Evolutionary conservation across 192 early-diverging fungal genomes (phyloP), one percentile per base, ranked within the genome.

Genomic region (Kappamyces sp.): DNA sequence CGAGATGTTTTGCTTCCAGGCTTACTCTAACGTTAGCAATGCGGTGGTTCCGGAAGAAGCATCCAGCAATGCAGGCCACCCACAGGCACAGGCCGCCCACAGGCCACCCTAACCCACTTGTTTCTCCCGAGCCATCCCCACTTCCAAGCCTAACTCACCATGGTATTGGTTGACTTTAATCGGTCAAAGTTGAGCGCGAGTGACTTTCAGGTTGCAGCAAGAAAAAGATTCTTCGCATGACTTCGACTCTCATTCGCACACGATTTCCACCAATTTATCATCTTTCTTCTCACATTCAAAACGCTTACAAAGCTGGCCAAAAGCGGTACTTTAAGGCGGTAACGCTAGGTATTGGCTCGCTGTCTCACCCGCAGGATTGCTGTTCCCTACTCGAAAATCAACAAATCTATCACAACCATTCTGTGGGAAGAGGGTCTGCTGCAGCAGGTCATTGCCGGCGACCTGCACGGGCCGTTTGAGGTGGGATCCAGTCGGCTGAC

Each of bases 371-470:
- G 82, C 47, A 74, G 78, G 30, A 91, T 93, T 54, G 89, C 89
- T 32, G 84, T 98, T 41, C 93, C 93, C 4, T 83, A 91, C 62
- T 86, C 86, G 39, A 91, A 90, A 45, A 83, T 88, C 71, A 96
- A 95, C 76, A 66, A 85, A 5, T 80, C 90, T 1, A 86, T 98
- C 5, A 72, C 79, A 50, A 85, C 84, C 12, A 88, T 96, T 41
- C 85, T 98, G 29, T 93, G 91, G 75, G 78, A 83, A 55, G 89
- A 96, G 69, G 95, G 95, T 6, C 91, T 98, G 68, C 73, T 98
- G 33, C 76, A 87, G 8, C 72, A 84, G 4, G 82, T 96, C 35
- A 73, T 70, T 32, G 76, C 84, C 29, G 95, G 95, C 38, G 88
- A 91, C 54, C 80, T 85, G 60, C 48, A 80, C 33, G 84, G 84